Evolutionary conservation across 2,329 filamentous ascomycete species (phyloP), one percentile per base, ranked within the genome.

Genomic region (Penicillium nordicum): DNA sequence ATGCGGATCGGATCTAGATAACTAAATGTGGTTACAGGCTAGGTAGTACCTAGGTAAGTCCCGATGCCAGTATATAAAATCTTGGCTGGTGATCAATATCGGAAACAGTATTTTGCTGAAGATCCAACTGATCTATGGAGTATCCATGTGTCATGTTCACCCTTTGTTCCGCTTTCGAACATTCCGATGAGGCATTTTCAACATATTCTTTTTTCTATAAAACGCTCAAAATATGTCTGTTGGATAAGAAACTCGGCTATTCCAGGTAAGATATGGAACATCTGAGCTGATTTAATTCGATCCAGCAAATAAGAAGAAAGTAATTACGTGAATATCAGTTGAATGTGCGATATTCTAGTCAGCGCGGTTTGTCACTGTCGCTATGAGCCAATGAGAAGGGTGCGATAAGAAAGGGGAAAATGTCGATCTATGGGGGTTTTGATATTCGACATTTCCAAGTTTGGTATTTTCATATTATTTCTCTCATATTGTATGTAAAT

Each of bases 291-390:
- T 43, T 41, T 37, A 32, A 50, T 42, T 44, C 8, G 23, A 46
- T n/a, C 23, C 29, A 5, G 32, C 52, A 53, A 51, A 52, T 55
- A 34, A 52, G 25, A 9, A 41, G 41, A 25, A 45, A 51, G 34
- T 21, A 46, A 52, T 55, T 55, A 55, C 53, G 53, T 36, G 48
- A 52, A 40, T 34, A 42, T 55, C 42, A 29, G 41, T 45, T 29
- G 47, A 44, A 50, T 44, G 51, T 58, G 55, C 45, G 53, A 55
- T 27, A 45, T 58, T 45, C 50, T 42, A 58, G 69, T 72, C 70
- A 72, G 66, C 68, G 57, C 29, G 45, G 65, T 72, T 67, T 71
- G 70, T 72, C 70, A 72, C 63, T 60, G 21, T 21, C 29, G 23
- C 11, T 12, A 1, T 38, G 34, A 43, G 29, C 69, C 69, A 72